Conservation (phyloP, 768 basidiomycete genomes). For the Infundibulicybe gibba region DNA sequence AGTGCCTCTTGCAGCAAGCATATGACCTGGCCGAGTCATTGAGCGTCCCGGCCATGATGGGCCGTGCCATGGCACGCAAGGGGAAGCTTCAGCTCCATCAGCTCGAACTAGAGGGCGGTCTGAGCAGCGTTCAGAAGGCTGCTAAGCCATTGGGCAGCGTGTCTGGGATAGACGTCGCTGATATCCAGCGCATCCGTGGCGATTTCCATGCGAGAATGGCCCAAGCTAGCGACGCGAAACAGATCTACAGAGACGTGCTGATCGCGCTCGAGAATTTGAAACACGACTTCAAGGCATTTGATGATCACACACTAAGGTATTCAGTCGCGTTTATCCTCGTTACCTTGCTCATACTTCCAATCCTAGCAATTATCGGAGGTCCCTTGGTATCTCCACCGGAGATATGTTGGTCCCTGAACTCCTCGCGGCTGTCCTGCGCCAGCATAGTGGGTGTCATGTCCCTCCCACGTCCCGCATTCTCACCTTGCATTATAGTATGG, state of each 20-base stretch:
- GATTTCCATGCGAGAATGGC: conserved; percentile 43
- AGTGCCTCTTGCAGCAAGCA: conserved; percentile 80
- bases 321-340: conserved; percentile 9
- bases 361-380: conserved; percentile 38
- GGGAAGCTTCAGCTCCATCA: conserved; percentile 71
- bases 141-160: conserved; percentile 41
- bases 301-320: conserved; percentile 43
- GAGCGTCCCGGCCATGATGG: conserved; percentile 59
- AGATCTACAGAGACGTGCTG: conserved; percentile 54
- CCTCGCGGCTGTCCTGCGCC: conserved; percentile 57
- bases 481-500: conserved; percentile 48
- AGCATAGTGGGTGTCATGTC: conserved; percentile 51
- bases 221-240: conserved; percentile 41
- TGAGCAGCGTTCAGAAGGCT: conserved; percentile 48
- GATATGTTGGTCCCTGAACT: conserved; percentile 61
- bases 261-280: conserved; percentile 62
- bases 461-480: neutral
- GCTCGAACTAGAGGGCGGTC: conserved; percentile 54
- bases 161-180: conserved; percentile 53
- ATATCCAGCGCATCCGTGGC: conserved; percentile 53
- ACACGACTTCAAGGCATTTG: conserved; percentile 46
- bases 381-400: conserved; percentile 24
- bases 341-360: conserved; percentile 17
- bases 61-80: conserved; percentile 62
- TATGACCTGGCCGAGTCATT: conserved; percentile 67